Conservation (phyloP, 495 filamentous ascomycete species). For the Opeltia flavorubescens region DNA sequence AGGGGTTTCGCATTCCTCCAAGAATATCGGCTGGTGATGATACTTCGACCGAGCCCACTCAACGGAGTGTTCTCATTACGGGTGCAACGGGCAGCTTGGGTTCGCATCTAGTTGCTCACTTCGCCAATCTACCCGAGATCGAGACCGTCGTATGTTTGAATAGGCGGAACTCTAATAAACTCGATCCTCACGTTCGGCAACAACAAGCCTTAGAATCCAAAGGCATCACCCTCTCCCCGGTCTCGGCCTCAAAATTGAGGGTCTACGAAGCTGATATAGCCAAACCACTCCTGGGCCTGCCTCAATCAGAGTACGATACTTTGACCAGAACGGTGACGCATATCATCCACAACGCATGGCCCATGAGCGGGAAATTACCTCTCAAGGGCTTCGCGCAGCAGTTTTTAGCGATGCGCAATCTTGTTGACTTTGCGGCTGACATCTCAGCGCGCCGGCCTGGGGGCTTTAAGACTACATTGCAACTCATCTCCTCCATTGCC, state of each 20-base stretch:
- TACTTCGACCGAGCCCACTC: background rate
- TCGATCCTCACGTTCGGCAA: conserved; percentile 22
- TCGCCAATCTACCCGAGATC: conserved; percentile 23
- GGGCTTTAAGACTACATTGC: conserved; percentile 25
- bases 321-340: conserved; percentile 33
- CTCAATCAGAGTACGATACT: conserved; percentile 20
- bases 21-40: background rate
- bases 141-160: conserved; percentile 35
- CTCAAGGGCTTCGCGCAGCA: conserved; percentile 34
- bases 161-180: conserved; percentile 17
- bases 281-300: conserved; percentile 31
- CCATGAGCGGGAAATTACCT: conserved; percentile 33
- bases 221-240: conserved; percentile 20
- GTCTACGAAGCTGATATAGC: conserved; percentile 34
- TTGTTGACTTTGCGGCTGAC: conserved; percentile 30
- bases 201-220: conserved; percentile 22
- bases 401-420: conserved; percentile 31
- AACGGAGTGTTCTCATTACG: conserved; percentile 31
- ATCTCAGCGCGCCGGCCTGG: conserved; percentile 12
- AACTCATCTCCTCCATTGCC: conserved; percentile 42
- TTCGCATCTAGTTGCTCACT: conserved; percentile 28
- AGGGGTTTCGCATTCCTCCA: conserved; percentile 13
- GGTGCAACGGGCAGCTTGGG: conserved; percentile 39
- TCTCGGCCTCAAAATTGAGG: conserved; percentile 22
- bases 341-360: conserved; percentile 46